Conservation (phyloP, 495 filamentous ascomycete genomes). For the Penicillium herquei region DNA sequence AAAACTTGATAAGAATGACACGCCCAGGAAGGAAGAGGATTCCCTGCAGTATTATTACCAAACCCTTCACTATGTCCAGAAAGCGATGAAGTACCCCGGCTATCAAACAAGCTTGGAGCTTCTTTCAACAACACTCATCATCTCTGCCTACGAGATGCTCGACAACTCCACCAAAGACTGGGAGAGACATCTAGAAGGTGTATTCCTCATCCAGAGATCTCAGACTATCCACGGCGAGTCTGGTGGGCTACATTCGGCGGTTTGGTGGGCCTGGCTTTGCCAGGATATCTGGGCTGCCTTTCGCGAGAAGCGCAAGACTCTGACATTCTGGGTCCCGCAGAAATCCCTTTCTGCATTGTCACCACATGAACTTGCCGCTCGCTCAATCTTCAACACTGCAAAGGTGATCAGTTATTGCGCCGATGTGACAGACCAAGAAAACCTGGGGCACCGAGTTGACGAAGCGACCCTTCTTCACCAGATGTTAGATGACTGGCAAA, state of each 20-base stretch:
- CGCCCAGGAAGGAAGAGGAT: constrained; percentile 2
- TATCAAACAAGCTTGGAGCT: constrained; percentile 25
- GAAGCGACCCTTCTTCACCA: constrained; percentile 11
- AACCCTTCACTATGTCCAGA: constrained; percentile 27
- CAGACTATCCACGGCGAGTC: constrained; percentile 27
- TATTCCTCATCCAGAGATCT: constrained; percentile 29
- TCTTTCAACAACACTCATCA: constrained; percentile 24
- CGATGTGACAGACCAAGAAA: neutral
- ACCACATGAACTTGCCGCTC: constrained; percentile 11
- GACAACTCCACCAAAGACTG: constrained; percentile 28
- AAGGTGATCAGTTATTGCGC: constrained; percentile 18
- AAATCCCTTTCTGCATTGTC: constrained; percentile 14
- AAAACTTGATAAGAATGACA: neutral
- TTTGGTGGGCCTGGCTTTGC: constrained; percentile 35
- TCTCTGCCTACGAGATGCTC: constrained; percentile 31
- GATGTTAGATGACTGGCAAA: constrained; percentile 25
- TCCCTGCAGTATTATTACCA: constrained; percentile 31
- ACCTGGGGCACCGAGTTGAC: constrained; percentile 8
- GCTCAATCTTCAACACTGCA: constrained; percentile 16
- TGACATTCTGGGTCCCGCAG: constrained; percentile 24
- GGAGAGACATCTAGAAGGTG: constrained; percentile 29
- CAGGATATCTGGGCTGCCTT: constrained; percentile 31
- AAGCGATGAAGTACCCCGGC: constrained; percentile 22
- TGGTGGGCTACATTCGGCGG: constrained; percentile 25
- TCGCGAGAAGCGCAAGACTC: constrained; percentile 27